These are phyloP conservation scores for Cyberlindnera nakhonratchasimensis DNA, from an alignment of 805 yeast species.

Conservation along the genomic window DNA sequence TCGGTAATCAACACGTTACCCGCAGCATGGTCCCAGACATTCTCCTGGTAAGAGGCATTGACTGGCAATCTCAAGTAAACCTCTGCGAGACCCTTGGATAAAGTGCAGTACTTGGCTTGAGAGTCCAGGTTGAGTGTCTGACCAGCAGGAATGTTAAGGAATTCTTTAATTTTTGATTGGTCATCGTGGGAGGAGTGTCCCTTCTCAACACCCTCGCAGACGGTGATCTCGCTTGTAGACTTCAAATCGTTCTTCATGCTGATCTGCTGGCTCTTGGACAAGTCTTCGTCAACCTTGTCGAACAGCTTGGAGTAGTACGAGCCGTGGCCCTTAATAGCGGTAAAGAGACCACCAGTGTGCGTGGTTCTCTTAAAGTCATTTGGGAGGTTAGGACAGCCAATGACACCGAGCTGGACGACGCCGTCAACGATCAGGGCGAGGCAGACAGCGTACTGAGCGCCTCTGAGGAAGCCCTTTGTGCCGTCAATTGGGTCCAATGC, in stretches of 20 bases:
- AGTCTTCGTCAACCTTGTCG: slow-evolving; percentile 36
- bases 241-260: slow-evolving; percentile 47
- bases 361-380: slow-evolving; percentile 31
- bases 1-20: slow-evolving; percentile 85
- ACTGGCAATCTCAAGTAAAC: slow-evolving; percentile 87
- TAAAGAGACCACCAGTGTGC: slow-evolving; percentile 68
- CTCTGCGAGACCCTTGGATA: slow-evolving; percentile 90
- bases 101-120: slow-evolving; percentile 92
- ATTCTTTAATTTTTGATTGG: slow-evolving; percentile 69
- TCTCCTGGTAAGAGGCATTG: slow-evolving; percentile 73
- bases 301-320: slow-evolving; percentile 45
- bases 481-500: slow-evolving; percentile 98
- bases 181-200: slow-evolving; percentile 91
- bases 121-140: slow-evolving; percentile 83
- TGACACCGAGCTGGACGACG: slow-evolving; percentile 80
- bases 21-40: slow-evolving; percentile 99
- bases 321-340: slow-evolving; percentile 67
- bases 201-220: slow-evolving; percentile 92
- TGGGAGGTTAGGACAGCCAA: slow-evolving; percentile 93
- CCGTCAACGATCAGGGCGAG: slow-evolving; percentile 86
- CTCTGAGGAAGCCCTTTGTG: slow-evolving; percentile 92
- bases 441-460: slow-evolving; percentile 97
- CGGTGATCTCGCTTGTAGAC: slow-evolving; percentile 50
- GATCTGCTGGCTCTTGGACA: slow-evolving; percentile 34
- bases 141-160: slow-evolving; percentile 54